A percentile compares a stretch with the other conserved stretches of the same genome.
Evolutionary conservation across 202 grass and related monocot genomes (phyloP).

Genomic region (Digitaria exilis): DNA sequence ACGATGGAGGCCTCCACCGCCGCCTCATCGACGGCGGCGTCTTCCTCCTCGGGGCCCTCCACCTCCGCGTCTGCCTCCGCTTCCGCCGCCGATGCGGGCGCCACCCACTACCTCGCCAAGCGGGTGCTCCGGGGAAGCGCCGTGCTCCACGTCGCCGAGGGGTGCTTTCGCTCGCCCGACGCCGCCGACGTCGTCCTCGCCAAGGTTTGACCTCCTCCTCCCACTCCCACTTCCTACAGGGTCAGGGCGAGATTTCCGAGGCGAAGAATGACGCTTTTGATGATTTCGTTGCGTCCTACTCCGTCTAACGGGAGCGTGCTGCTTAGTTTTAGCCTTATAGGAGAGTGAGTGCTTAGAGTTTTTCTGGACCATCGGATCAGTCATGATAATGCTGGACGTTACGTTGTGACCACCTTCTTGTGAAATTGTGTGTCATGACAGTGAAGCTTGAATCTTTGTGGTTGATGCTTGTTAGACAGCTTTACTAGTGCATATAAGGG

Average conservation of each 20-base stretch:
- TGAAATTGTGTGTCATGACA: neutral
- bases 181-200: conserved; percentile 76
- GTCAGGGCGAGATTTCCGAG: neutral
- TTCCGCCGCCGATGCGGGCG: neutral
- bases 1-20: conserved; percentile 35
- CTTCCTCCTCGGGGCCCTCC: conserved; percentile 41
- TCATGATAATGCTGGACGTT: neutral
- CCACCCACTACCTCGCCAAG: conserved; percentile 87
- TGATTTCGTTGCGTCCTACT: neutral
- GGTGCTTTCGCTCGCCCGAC: conserved; percentile 69
- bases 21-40: conserved; percentile 11
- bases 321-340: neutral
- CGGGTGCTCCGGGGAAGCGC: conserved; percentile 83
- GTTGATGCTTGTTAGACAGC: neutral
- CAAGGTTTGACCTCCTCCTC: conserved; percentile 56
- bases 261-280: neutral
- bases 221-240: neutral
- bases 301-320: neutral
- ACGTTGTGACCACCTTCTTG: neutral
- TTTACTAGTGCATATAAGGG: neutral
- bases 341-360: neutral
- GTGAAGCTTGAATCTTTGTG: neutral
- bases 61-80: conserved; percentile 28
- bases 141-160: conserved; percentile 78
- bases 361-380: neutral